Evolutionary conservation across 2,329 filamentous ascomycete species (phyloP).

Genomic region (Claviceps paspali): DNA sequence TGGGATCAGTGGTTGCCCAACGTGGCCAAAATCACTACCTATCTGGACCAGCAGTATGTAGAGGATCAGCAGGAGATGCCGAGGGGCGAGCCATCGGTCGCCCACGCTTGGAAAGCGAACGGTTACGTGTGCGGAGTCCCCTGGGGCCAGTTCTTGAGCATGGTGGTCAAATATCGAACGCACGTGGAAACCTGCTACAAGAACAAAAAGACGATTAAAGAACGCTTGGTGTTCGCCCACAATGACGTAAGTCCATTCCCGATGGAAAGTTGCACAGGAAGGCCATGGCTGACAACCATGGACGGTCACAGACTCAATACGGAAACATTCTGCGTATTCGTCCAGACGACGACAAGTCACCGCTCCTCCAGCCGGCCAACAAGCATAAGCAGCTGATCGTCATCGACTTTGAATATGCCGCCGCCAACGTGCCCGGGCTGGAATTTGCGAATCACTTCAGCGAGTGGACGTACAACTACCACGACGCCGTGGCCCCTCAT

Average conservation of each 20-base stretch:
- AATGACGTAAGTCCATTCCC: conserved; percentile 77
- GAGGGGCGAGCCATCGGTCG: conserved; percentile 13
- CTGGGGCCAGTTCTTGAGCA: conserved; percentile 62
- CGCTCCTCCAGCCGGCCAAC: conserved; percentile 75
- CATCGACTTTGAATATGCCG: conserved; percentile 96
- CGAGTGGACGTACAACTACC: conserved; percentile 98
- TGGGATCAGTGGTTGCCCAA: conserved; percentile 84
- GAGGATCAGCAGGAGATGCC: conserved; percentile 15
- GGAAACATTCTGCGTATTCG: conserved; percentile 78
- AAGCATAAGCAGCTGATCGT: conserved; percentile 92
- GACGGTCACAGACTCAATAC: conserved; percentile 97
- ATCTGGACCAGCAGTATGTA: conserved; percentile 43
- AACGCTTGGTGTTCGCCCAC: conserved; percentile 82
- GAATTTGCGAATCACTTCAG: conserved; percentile 98
- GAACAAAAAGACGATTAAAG: conserved; percentile 47
- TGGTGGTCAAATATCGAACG: conserved; percentile 61
- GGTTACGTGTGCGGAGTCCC: conserved; percentile 72
- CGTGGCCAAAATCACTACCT: conserved; percentile 42
- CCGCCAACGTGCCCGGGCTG: conserved; percentile 68
- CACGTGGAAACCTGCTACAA: conserved; percentile 63
- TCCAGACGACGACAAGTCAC: conserved; percentile 60
- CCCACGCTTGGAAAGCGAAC: conserved; percentile 45
- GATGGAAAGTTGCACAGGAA: too few relatives aligned
- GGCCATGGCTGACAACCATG: too few relatives aligned
- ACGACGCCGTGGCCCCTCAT: conserved; percentile 50